Evolutionary conservation across 352 stramenopile genomes (phyloP), one percentile per base, ranked within the genome.

Genomic region (Sclerospora graminicola): DNA sequence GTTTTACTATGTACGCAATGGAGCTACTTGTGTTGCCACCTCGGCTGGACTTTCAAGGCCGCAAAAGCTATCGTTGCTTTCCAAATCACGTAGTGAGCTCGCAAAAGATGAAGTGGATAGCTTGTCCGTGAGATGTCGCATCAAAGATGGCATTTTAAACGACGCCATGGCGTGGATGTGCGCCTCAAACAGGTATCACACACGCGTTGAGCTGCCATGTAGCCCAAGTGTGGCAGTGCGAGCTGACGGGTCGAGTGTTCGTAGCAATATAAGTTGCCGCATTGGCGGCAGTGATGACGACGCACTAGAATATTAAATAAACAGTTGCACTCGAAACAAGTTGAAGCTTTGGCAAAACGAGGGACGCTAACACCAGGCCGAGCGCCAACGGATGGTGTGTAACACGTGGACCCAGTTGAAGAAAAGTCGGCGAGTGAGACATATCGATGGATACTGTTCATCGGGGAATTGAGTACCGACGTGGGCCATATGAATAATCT

Each of bases 281-380:
- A 93, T 51, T 68, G 71, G 28, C 81, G 81, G 44, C 81, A 93
- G 53, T 93, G 79, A 54, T 93, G 81, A 19, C 81, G 81, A 27
- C 80, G 71, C 35, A 62, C 65, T 13, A 92, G 58, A 31, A 88
- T 51, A 23, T 62, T 68, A 37, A 92, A 92, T 19, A 65, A 62
- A 55, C 76, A 87, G 24, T 70, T 29, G 51, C 80, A 92, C 39
- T 82, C 75, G 15, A 67, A 66, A 59, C 80, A 92, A 29, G 57
- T 59, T 3, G 57, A 36, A 37, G 78, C 63, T 37, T 89, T 89
- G 45, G 63, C 71, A 60, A 82, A 91, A 32, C 79, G 79, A 37
- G 79, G 70, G 24, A 84, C 63, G 1, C 51, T 36, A 19, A 60
- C 44, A 27, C 57, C 63, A 13, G 60, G 41, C 5, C 49, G 51